Percentiles rank a stretch among this genome's conserved stretches.
Conservation (phyloP, 2,329 filamentous ascomycete genomes). For the Aspergillus ustus region DNA sequence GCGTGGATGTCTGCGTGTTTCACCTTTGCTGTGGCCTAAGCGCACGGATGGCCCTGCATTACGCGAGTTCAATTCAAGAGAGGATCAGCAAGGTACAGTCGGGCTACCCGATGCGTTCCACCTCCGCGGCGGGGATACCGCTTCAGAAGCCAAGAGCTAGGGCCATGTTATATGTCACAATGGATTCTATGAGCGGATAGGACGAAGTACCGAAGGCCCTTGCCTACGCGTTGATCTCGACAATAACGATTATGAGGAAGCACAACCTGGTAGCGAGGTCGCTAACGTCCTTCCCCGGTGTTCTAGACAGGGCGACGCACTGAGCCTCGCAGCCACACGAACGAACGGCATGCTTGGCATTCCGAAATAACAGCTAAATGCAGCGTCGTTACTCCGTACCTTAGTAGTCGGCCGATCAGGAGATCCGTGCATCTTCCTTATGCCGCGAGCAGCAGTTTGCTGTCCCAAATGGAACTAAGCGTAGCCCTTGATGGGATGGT, state of each 20-base stretch:
- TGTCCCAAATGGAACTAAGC: not conserved
- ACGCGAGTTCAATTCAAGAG: conserved; percentile 8
- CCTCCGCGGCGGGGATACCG: not conserved
- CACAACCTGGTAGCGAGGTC: not conserved
- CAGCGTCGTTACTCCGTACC: not conserved
- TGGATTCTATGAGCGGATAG: not conserved
- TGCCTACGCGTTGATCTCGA: conserved; percentile 7
- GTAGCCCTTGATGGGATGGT: not conserved
- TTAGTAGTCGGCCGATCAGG: not conserved
- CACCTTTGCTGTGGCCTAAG: conserved; percentile 5
- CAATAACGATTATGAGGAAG: not conserved
- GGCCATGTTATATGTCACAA: not conserved
- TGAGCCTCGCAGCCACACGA: conserved; percentile 18
- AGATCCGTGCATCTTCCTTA: not conserved
- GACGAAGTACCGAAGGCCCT: not conserved
- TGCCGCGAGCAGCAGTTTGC: not conserved
- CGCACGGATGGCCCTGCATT: not conserved
- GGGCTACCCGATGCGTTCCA: conserved; percentile 13
- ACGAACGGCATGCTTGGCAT: conserved; percentile 18
- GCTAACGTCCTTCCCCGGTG: not conserved
- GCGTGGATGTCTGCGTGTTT: conserved; percentile 8
- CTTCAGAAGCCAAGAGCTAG: not conserved
- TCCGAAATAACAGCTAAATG: not conserved
- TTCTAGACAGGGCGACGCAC: conserved; percentile 20
- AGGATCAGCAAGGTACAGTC: conserved; percentile 19